Percentiles rank a stretch among this genome's conserved stretches.
These are phyloP conservation scores for Anacardium occidentale DNA, from an alignment of 345 rosid species.

Conservation along the genomic window DNA sequence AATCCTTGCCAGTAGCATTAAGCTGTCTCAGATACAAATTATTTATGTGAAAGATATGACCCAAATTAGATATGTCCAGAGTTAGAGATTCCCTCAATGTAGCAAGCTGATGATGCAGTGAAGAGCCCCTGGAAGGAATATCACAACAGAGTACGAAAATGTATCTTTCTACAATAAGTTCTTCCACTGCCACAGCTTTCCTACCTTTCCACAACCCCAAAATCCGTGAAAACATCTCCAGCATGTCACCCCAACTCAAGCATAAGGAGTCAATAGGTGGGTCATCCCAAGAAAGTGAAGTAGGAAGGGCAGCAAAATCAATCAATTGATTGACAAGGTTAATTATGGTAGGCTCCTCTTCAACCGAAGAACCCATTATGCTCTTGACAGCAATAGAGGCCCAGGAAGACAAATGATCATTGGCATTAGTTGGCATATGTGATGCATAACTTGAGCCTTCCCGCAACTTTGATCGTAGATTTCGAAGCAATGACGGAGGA, in stretches of 20 bases:
- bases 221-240: constrained; percentile 55
- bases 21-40: constrained; percentile 47
- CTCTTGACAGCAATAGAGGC: constrained; percentile 52
- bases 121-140: constrained; percentile 42
- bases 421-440: constrained; percentile 33
- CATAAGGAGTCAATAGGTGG: constrained; percentile 42
- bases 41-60: constrained; percentile 54
- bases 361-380: constrained; percentile 50
- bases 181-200: constrained; percentile 66
- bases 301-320: constrained; percentile 61
- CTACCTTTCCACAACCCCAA: constrained; percentile 79
- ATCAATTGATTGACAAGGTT: constrained; percentile 63
- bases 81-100: constrained; percentile 37
- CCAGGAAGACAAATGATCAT: constrained; percentile 71
- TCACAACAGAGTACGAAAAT: constrained; percentile 81
- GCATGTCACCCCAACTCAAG: constrained; percentile 54
- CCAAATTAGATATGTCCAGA: constrained; percentile 47
- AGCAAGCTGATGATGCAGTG: constrained; percentile 39
- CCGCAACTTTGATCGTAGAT: constrained; percentile 73
- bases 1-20: constrained; percentile 41
- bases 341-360: constrained; percentile 53
- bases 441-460: constrained; percentile 52
- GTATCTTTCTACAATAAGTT: constrained; percentile 87
- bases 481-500: constrained; percentile 70
- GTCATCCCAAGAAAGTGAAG: constrained; percentile 51